Evolutionary conservation across 2,329 filamentous ascomycete species (phyloP), one percentile per base, ranked within the genome.

Genomic region (Phialocephala subalpina): DNA sequence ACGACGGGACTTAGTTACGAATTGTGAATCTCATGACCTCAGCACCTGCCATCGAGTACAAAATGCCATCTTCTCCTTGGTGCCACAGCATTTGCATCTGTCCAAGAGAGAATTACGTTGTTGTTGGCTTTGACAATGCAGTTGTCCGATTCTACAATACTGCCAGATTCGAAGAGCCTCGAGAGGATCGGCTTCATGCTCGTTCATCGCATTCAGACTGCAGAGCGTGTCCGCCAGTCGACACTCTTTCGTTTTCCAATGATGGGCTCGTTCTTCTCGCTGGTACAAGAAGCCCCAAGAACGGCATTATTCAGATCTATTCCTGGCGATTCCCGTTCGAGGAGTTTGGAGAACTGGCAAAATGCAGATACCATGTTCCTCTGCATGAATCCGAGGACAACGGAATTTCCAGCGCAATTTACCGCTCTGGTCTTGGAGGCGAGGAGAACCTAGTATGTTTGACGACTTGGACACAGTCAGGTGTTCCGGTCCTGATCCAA

Each of bases 381-480:
- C 62, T 80, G 9, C 79, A 81, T 55, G 79, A 81, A 62, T 80
- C 77, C 0, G 80, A 81, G 69, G 80, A 81, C 61, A 78, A 78
- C 49, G 80, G 80, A 0, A 68, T 80, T 1, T 77, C 79, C 0
- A 73, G 78, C 0, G 78, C 77, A 2, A 72, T 80, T n/a, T 78
- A 77, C 58, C 74, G 78, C 11, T 74, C 77, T 0, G 76, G 74
- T 4, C 56, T 65, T 14, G 73, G 76, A 6, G 76, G 73, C 3
- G 77, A 78, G 36, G 78, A 79, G 16, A 73, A 77, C 47, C 61
- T 81, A 18, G 67, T 81, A 4, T 80, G 79, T 59, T 72, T 81
- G 18, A 78, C 76, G 1, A 81, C 79, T 0, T 81, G 80, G 80
- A 81, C 80, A 1, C 80, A 81, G 65, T 80, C 78, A 1, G 80